Percentiles rank a stretch among this genome's conserved stretches.
These are phyloP conservation scores for Onygena corvina DNA, from an alignment of 2,329 filamentous ascomycete genomes.

Conservation along the genomic window DNA sequence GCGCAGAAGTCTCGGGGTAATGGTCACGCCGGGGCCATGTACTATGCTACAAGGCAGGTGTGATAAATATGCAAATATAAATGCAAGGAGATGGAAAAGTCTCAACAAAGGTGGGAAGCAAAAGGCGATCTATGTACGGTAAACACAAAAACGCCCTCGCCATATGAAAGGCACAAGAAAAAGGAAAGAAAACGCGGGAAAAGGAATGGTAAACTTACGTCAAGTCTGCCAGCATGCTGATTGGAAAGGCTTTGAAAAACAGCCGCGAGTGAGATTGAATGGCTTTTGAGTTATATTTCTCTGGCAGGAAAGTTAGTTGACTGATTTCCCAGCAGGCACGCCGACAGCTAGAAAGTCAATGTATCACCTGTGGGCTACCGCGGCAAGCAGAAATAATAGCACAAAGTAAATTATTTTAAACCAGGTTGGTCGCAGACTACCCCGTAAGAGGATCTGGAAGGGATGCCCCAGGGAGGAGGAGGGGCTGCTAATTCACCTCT, in stretches of 20 bases:
- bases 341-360: neutral
- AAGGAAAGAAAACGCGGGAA: neutral
- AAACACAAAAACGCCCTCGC: neutral
- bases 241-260: neutral
- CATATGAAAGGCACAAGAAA: neutral
- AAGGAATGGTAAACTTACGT: neutral
- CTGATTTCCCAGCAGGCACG: neutral
- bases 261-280: neutral
- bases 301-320: neutral
- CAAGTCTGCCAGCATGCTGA: neutral
- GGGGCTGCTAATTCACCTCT: neutral
- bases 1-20: neutral
- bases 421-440: neutral
- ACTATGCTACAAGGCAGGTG: neutral
- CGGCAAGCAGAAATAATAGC: neutral
- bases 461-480: neutral
- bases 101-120: neutral
- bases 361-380: neutral
- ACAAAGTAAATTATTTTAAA: neutral
- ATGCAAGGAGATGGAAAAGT: neutral
- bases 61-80: neutral
- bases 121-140: neutral
- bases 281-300: neutral
- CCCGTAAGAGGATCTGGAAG: neutral
- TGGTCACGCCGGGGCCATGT: neutral